These are phyloP conservation scores for Ceratocystis harringtonii DNA, from an alignment of 2,329 filamentous ascomycete genomes.

Conservation along the genomic window DNA sequence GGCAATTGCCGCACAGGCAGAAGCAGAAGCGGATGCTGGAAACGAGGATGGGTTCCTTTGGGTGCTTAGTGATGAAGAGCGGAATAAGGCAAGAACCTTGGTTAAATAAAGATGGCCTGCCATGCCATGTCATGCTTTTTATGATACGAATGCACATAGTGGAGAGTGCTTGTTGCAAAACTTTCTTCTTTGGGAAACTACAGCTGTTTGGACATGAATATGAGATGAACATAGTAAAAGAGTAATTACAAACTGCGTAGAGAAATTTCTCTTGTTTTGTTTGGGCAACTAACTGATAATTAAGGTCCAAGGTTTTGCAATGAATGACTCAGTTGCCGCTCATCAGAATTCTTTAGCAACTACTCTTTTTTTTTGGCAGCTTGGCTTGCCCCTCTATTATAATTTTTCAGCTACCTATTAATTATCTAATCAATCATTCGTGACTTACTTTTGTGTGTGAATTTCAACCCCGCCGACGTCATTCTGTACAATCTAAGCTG, in stretches of 20 bases:
- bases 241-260: background rate
- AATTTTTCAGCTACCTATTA: background rate
- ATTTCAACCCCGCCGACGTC: conserved; percentile 4
- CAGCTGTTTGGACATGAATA: background rate
- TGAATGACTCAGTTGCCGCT: background rate
- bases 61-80: conserved; percentile 59
- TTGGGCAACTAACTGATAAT: background rate
- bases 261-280: background rate
- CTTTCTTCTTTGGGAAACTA: background rate
- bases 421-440: conserved; percentile 5
- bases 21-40: background rate
- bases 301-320: background rate
- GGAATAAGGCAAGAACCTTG: conserved; percentile 54
- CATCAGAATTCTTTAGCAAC: background rate
- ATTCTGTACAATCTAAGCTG: background rate
- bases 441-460: background rate
- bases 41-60: conserved; percentile 53
- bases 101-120: conserved; percentile 27
- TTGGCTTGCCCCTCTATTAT: conserved; percentile 12
- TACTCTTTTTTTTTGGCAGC: background rate
- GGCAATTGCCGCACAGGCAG: conserved; percentile 21
- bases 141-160: background rate
- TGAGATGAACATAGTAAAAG: background rate
- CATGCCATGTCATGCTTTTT: conserved; percentile 1
- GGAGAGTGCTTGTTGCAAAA: background rate